Evolutionary conservation across 2,329 filamentous ascomycete genomes (phyloP).

Genomic region (Tolypocladium tundrense): DNA sequence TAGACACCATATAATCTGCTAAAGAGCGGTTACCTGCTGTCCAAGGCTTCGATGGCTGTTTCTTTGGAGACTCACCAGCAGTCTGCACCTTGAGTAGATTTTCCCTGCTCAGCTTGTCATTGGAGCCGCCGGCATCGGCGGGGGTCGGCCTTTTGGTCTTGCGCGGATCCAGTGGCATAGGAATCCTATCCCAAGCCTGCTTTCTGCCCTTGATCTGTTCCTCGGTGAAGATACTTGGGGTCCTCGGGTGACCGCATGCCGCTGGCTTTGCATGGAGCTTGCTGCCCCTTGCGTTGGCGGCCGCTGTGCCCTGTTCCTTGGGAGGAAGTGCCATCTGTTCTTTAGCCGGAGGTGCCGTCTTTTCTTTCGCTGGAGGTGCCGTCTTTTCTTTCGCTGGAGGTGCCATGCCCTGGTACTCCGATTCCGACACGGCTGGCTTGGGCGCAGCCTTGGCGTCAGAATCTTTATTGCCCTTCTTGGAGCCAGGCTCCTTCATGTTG

Average conservation of each 20-base stretch:
- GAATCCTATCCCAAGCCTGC: slow-evolving; percentile 22
- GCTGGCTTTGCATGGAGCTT: background rate
- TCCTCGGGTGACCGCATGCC: slow-evolving; percentile 3
- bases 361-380: background rate
- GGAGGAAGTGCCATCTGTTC: background rate
- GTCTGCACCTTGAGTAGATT: background rate
- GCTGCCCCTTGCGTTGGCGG: background rate
- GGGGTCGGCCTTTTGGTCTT: background rate
- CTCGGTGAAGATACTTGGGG: slow-evolving; percentile 15
- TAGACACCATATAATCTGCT: background rate
- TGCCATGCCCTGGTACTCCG: background rate
- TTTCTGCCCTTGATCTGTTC: slow-evolving; percentile 19
- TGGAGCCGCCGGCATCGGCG: background rate
- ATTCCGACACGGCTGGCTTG: background rate
- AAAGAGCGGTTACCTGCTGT: background rate
- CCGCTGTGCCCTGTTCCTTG: background rate
- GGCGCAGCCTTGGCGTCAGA: background rate
- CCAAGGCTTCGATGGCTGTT: no score
- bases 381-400: background rate
- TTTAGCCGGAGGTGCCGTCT: background rate
- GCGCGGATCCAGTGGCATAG: slow-evolving; percentile 19
- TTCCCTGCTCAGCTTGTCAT: background rate
- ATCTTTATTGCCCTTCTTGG: background rate
- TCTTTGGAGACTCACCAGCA: background rate
- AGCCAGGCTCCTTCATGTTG: background rate